Evolutionary conservation across 2,329 filamentous ascomycete genomes (phyloP).

Genomic region (Fusarium heterosporum): DNA sequence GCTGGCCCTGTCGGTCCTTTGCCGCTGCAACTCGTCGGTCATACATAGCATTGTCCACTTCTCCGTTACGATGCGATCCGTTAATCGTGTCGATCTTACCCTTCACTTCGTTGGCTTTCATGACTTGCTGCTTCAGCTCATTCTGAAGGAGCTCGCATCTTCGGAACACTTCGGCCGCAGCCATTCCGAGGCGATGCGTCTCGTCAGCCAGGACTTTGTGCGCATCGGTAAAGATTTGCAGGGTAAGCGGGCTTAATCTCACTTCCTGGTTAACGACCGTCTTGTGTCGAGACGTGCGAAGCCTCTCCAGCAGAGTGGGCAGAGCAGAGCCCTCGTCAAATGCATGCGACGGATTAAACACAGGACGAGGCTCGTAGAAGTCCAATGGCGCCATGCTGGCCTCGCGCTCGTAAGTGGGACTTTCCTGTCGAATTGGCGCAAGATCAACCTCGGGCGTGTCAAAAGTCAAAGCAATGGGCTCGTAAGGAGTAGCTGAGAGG

Average conservation of each 20-base stretch:
- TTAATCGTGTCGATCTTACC: slow-evolving; percentile 73
- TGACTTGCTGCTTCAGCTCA: slow-evolving; percentile 76
- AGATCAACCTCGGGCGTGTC: slow-evolving; percentile 68
- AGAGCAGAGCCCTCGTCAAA: slow-evolving; percentile 70
- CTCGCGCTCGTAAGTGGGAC: slow-evolving; percentile 57
- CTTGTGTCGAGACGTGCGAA: slow-evolving; percentile 70
- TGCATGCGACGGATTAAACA: slow-evolving; percentile 71
- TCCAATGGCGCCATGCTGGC: slow-evolving; percentile 60
- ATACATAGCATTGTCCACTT: slow-evolving; percentile 67
- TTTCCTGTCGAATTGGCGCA: slow-evolving; percentile 57
- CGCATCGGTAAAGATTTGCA: slow-evolving; percentile 77
- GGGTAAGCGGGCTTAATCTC: slow-evolving; percentile 75
- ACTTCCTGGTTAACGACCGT: slow-evolving; percentile 74
- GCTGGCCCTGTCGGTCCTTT: slow-evolving; percentile 65
- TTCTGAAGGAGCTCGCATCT: slow-evolving; percentile 75
- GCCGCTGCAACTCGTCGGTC: slow-evolving; percentile 68
- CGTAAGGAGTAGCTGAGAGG: slow-evolving; percentile 68
- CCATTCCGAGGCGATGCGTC: slow-evolving; percentile 74
- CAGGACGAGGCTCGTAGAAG: slow-evolving; percentile 72
- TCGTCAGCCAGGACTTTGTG: slow-evolving; percentile 78
- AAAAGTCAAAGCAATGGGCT: slow-evolving; percentile 69
- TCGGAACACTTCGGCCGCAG: slow-evolving; percentile 78
- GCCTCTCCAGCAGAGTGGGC: slow-evolving; percentile 65
- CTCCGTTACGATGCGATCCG: slow-evolving; percentile 60
- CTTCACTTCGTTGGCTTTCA: slow-evolving; percentile 73